Base-by-base conservation (phyloP, 257 asterid genomes). In the Nicotiana undulata region DNA sequence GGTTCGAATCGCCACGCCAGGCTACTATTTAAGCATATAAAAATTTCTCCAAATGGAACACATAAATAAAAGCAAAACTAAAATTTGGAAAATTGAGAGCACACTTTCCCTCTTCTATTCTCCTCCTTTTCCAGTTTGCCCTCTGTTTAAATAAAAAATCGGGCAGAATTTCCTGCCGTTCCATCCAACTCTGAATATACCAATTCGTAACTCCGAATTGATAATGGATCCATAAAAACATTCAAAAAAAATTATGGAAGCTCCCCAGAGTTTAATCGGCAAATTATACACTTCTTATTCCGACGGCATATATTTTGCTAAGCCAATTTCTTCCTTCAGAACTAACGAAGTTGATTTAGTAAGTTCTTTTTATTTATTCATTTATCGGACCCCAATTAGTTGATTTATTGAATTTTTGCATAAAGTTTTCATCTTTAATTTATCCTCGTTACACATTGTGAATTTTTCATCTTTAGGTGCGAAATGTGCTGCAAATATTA, bases 321-420 rank as follows among this genome's bases (percentile, higher is more conserved):
- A 87, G 52, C 97, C 95, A 61, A 66, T 87, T 26, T 83, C 93
- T 17, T 88, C 94, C 68, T 74, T 88, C 77, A 85, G 89, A 86
- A 88, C 92, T 20, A 88, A 85, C 86, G 99, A 96, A 90, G 79
- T 89, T 80, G 99, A 93, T 77, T 87, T 96, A 92, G 98, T 96
- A 87, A 59, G 80, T 67, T 32, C n/a, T n/a, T 49, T 72, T 60
- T 1, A 46, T 46, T 46, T 46, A 46, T 46, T 46, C 53, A 46
- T 46, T 0, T 46, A 46, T 46, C 53, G 13, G 8, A 5, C n/a
- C 59, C 18, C 59, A 15, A 16, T 66, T 29, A 20, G 44, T 63
- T 31, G 40, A 60, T 59, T 68, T 53, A 79, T 37, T 70, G 17
- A 51, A 3, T 44, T 77, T 20, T 77, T 20, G 16, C 52, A 16